These are phyloP conservation scores for Trichosanthes truncata DNA, from an alignment of 306 rosid genomes.

Conservation along the genomic window DNA sequence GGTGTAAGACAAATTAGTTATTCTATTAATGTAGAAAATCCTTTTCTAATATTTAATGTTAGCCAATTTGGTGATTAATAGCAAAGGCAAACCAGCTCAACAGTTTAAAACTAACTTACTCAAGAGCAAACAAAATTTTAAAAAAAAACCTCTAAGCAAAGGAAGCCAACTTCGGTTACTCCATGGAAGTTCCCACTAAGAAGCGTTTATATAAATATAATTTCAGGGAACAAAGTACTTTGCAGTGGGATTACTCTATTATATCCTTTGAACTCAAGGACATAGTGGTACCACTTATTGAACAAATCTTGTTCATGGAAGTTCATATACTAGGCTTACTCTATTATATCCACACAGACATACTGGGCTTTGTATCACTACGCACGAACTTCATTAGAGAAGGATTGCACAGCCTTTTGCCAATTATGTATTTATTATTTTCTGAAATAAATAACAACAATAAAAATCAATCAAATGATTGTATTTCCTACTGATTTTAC, in stretches of 20 bases:
- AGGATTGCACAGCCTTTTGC: background rate
- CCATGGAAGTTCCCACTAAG: background rate
- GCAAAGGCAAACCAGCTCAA: background rate
- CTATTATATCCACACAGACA: background rate
- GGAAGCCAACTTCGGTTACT: background rate
- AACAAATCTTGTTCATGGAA: background rate
- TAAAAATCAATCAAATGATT: background rate
- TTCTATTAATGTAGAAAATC: background rate
- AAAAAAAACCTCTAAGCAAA: background rate
- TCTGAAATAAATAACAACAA: background rate
- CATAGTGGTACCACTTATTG: background rate
- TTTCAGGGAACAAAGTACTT: background rate
- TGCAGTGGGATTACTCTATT: background rate
- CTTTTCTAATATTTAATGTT: background rate
- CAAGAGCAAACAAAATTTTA: background rate
- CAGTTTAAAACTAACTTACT: background rate
- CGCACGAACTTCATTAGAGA: background rate
- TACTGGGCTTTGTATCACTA: background rate
- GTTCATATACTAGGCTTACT: background rate
- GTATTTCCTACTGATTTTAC: background rate
- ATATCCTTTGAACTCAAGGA: background rate
- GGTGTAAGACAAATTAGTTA: background rate
- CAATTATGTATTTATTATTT: background rate
- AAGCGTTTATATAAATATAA: background rate
- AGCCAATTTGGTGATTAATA: background rate